Base-by-base conservation (phyloP, 331 rosid genomes). In the Phaseolus coccineus region DNA sequence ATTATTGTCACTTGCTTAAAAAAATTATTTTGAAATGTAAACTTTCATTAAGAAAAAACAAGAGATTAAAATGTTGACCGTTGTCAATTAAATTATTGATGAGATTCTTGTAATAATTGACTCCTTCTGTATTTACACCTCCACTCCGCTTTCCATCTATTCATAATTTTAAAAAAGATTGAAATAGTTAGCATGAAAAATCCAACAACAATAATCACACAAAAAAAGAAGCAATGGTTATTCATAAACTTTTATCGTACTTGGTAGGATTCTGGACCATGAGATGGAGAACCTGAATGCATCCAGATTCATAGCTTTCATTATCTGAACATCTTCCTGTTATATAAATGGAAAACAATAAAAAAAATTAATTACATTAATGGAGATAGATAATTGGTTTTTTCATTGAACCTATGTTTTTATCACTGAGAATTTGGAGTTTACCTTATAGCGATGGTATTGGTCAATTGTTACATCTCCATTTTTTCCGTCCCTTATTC, bases 71-170 rank as follows among this genome's bases (percentile, higher is more conserved):
- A 25, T 51, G 12, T 35, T 47, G 5, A 90, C 96, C 94, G 0
- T 77, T 87, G 14, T 52, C 65, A 25, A 87, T 39, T 15, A 94
- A 80, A 22, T 90, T 90, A 6, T 91, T 5, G 62, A 84, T 90
- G 40, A 92, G 90, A 3, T 84, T 81, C 72, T 92, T 85, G 83
- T 90, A 92, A 47, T 81, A 92, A 4, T 78, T 40, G 42, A 58
- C 58, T 77, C 94, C 94, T 61, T 82, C 83, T 44, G 22, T 37
- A 27, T 90, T 90, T 40, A 87, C 78, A 11, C 93, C 93, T 25
- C 82, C 88, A 8, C 80, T 75, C 0, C 77, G 80, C 68, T 83
- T 90, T 81, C 98, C 97, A 13, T 84, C 96, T 94, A 59, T 40
- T 4, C 0, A 40, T 3, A 57, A 3, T 58, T n/a, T 6, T 14